Evolutionary conservation across 495 filamentous ascomycete genomes (phyloP), one percentile per base, ranked within the genome.

Genomic region (Neurospora sp.): DNA sequence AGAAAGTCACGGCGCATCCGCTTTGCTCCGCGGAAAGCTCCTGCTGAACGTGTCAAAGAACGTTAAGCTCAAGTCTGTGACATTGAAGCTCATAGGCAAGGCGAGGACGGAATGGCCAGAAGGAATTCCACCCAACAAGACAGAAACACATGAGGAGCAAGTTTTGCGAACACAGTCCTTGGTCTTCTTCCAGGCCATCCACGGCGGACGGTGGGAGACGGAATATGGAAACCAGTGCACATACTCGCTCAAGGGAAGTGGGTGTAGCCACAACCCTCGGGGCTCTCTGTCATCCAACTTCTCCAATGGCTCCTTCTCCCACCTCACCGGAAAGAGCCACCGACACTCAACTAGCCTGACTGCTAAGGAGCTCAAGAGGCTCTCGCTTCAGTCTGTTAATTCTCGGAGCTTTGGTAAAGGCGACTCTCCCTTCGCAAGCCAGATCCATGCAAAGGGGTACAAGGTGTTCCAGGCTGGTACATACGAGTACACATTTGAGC

Each of bases 41-140:
- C 89, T 92, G 78, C 79, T 99, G 70, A 90, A 90, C 74, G 87
- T 98, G 11, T 91, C 91, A 48, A 99, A 98, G 81, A 91, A 90
- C 76, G 90, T 93, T 46, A 99, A 99, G 84, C 91, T 99, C 73
- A 98, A 97, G 85, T 90, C 94, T n/a, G 88, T 99, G 39, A 93
- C 92, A 6, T 83, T 99, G 69, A 92, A 91, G 75, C 94, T 99
- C 76, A 87, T 89, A 39, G 96, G 95, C 20, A 91, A 91, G 78
- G 91, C 94, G 3, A 89, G 91, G 74, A 99, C 96, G 0, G 94
- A 97, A 78, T 99, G 96, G 96, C 96, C 96, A 27, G 96, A 99
- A 85, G 96, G 95, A 40, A 97, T 99, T 27, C 96, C 96, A 7
- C 96, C 96, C 2, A 87, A 88, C 74, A 98, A 97, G 80, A 85